Evolutionary conservation across 495 filamentous ascomycete genomes (phyloP), one percentile per base, ranked within the genome.

Genomic region (Jackrogersella multiformis): DNA sequence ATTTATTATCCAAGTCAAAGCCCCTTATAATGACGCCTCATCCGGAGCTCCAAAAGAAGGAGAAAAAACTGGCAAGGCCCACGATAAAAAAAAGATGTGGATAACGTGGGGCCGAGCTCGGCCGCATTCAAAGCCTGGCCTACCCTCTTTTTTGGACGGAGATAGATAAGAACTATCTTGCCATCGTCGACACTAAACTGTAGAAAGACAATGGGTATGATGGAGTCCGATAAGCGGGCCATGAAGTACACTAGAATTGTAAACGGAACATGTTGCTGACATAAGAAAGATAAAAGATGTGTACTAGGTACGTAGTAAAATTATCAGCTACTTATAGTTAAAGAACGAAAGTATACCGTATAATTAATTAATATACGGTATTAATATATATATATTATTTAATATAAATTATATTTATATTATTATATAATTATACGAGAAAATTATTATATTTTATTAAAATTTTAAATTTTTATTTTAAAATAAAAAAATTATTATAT

Each of bases 201-300:
- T 52, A 56, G 39, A 46, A 21, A 56, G 59, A 63, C 34, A 26
- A 67, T 60, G 63, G 63, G 45, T 55, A 48, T 56, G 61, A 69
- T 65, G 66, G 66, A 56, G 54, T 60, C 68, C 38, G 71, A 69
- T 64, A 58, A 66, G 69, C 63, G 61, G 69, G 63, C 38, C 44
- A 49, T 56, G 32, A 61, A 62, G 61, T 62, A 28, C 69, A 71
- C 72, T 74, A 74, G 69, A 74, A 64, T 67, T 69, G 49, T 56
- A 16, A 67, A 72, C 69, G 71, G 68, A 61, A 69, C 54, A 21
- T 30, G 30, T 42, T 32, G 61, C 67, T 70, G 67, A 70, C 67
- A 70, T 70, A 66, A 69, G 66, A 69, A 53, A 13, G 10, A 5
- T n/a, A n/a, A n/a, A n/a, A n/a, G n/a, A n/a, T n/a, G n/a, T n/a